These are phyloP conservation scores for Citrus cavaleriei DNA, from an alignment of 345 rosid species.

Conservation along the genomic window DNA sequence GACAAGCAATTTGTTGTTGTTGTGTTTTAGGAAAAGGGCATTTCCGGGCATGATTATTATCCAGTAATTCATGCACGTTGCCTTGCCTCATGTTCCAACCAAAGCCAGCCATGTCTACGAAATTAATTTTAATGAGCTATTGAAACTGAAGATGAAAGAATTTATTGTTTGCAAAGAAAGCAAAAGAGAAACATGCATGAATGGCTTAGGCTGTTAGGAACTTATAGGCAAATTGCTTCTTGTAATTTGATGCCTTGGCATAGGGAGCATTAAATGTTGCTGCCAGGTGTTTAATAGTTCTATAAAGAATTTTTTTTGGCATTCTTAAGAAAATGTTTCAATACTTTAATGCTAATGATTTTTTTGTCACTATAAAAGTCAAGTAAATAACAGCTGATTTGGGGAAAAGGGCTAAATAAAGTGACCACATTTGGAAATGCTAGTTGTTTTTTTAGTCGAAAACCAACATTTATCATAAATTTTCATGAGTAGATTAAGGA, in stretches of 20 bases:
- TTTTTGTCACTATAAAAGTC: slow-evolving; percentile 3
- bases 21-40: background rate
- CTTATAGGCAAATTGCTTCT: background rate
- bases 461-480: background rate
- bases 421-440: background rate
- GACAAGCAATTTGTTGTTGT: slow-evolving; percentile 24
- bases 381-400: background rate
- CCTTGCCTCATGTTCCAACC: slow-evolving; percentile 19
- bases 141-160: background rate
- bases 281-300: background rate
- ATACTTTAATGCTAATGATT: slow-evolving; percentile 11
- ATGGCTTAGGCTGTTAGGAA: background rate
- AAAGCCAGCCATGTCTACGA: slow-evolving; percentile 14
- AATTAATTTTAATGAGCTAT: no score
- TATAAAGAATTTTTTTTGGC: background rate
- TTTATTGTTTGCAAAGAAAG: background rate
- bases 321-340: background rate
- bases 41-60: background rate
- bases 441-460: background rate
- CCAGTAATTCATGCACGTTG: background rate
- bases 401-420: background rate
- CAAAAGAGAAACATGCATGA: background rate
- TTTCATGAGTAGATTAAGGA: background rate
- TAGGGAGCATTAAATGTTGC: background rate
- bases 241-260: background rate